These are phyloP conservation scores for Lactuca saligna DNA, from an alignment of 129 eudicot species.

Conservation along the genomic window DNA sequence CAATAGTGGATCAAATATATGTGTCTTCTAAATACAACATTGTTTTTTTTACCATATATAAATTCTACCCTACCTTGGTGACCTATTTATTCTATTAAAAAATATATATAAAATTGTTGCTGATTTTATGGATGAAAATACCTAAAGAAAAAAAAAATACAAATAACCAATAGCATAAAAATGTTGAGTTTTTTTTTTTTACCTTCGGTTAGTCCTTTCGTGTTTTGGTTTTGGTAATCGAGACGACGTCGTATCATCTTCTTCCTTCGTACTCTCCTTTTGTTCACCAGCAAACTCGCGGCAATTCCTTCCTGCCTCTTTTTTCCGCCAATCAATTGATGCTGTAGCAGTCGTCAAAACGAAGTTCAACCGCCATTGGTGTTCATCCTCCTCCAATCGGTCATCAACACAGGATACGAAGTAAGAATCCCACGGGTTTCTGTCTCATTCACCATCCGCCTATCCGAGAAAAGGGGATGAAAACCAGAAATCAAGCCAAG, in stretches of 20 bases:
- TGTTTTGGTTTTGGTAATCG: neutral
- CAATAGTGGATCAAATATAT: no score
- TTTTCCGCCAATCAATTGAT: conserved; percentile 31
- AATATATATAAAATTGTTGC: no score
- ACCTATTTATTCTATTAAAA: no score
- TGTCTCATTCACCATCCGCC: neutral
- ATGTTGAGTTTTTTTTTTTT: no score
- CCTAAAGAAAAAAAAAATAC: no score
- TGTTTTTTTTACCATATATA: no score
- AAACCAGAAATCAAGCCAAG: conserved; percentile 67
- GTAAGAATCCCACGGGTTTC: neutral
- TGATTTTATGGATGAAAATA: no score
- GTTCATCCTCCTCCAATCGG: neutral
- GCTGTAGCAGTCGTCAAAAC: conserved; percentile 7
- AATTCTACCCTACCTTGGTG: no score
- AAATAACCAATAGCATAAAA: no score
- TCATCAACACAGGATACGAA: conserved; percentile 7
- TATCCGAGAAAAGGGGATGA: conserved; percentile 39
- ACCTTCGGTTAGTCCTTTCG: no score
- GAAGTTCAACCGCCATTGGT: conserved; percentile 26
- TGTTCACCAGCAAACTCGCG: neutral
- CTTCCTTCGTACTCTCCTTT: conserved; percentile 8
- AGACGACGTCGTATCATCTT: conserved; percentile 18
- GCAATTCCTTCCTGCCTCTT: conserved; percentile 15
- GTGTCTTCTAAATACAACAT: no score